Base-by-base conservation (phyloP, 2,329 filamentous ascomycete genomes). In the Aspergillus fructus region DNA sequence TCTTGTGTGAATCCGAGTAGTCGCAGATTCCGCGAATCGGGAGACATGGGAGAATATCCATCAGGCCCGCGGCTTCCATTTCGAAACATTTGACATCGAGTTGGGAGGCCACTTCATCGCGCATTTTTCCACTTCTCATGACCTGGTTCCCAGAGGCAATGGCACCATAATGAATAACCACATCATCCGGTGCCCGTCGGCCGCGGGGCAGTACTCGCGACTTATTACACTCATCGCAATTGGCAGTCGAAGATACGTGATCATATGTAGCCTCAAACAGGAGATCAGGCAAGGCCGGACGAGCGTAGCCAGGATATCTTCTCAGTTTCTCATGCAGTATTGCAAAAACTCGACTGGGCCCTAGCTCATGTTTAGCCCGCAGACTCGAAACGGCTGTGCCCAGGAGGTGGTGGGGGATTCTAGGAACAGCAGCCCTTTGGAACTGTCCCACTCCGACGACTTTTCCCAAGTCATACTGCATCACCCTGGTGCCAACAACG, bases 1-100 rank as follows among this genome's bases (percentile, higher is more conserved):
- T 70, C 60, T 76, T 77, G 51, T 77, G 74, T 0, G 66, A 71
- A 55, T 79, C 76, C 3, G 73, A 66, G 47, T 78, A 78, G 47
- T 78, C 73, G 21, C 70, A 78, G 0, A 79, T 75, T 0, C 74
- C 76, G 11, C 76, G 76, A 43, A 79, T 71, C 0, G 75, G 62
- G 0, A 79, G 55, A 5, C 72, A 76, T 13, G 46, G 75, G 0
- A 77, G 2, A 37, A n/a, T 6, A 5, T 15, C 13, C 34, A 37
- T 37, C 34, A 37, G 0, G 1, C 34, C 34, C 9, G 64, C 68
- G 12, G 66, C 64, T 53, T 73, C 69, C 69, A 72, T 74, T 55
- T 73, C 71, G 15, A 73, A 69, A 30, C 68, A 69, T 3, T 67
- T 45, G 0, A 66, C 55, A 34, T 49, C 54, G 43, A 58, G 33